phyloP scores from a whole-genome alignment of 495 filamentous ascomycete genomes.

The Penicillium bovifimosum region DNA sequence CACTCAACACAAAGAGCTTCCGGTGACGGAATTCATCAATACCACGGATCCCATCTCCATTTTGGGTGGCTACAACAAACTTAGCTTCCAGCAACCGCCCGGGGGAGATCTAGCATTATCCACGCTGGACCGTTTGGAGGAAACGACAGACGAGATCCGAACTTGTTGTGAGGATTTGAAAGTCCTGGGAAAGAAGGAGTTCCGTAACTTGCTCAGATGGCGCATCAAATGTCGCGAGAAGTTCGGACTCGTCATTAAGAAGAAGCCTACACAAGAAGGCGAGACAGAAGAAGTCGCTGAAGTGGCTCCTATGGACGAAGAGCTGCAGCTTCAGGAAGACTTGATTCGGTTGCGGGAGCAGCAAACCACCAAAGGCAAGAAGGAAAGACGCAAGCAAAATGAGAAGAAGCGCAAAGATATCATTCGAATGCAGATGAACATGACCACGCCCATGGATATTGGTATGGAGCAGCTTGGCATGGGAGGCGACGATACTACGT shows the following conservation, averaged over 20 bases:
- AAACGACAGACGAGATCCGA: slow-evolving; percentile 84
- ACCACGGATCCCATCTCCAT: slow-evolving; percentile 95
- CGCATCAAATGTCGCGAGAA: slow-evolving; percentile 82
- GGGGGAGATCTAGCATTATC: slow-evolving; percentile 83
- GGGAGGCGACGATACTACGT: slow-evolving; percentile 71
- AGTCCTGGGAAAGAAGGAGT: slow-evolving; percentile 89
- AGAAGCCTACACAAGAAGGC: slow-evolving; percentile 40
- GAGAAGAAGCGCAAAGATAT: slow-evolving; percentile 88
- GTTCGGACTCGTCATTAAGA: slow-evolving; percentile 80
- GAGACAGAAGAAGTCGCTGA: slow-evolving; percentile 71
- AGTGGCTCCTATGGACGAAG: slow-evolving; percentile 87
- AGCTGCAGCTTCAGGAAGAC: slow-evolving; percentile 81
- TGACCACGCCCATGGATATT: slow-evolving; percentile 93
- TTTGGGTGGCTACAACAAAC: slow-evolving; percentile 75
- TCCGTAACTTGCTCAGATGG: slow-evolving; percentile 90
- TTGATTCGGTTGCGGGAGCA: slow-evolving; percentile 74
- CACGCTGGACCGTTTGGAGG: slow-evolving; percentile 81
- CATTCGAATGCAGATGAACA: slow-evolving; percentile 89
- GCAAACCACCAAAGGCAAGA: slow-evolving; percentile 67
- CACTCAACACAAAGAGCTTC: slow-evolving; percentile 81
- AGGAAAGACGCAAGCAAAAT: slow-evolving; percentile 75
- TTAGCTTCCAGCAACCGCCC: slow-evolving; percentile 69
- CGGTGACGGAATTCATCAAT: slow-evolving; percentile 90
- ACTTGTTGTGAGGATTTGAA: slow-evolving; percentile 84
- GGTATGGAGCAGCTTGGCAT: slow-evolving; percentile 86